phyloP scores from a whole-genome alignment of 257 asterid genomes.

The Phtheirospermum japonicum region DNA sequence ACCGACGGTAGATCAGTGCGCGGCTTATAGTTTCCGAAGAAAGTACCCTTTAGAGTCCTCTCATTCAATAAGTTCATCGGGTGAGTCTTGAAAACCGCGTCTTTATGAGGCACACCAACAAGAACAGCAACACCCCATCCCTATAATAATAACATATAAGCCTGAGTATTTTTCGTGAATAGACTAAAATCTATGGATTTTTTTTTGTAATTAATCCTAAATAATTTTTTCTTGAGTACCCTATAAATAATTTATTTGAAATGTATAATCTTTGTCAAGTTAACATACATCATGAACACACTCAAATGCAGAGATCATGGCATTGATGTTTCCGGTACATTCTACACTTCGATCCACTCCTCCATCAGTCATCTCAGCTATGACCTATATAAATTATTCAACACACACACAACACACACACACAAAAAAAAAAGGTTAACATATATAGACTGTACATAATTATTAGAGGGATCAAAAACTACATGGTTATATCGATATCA shows the following conservation, averaged over 20 bases:
- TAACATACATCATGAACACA: conserved; percentile 75
- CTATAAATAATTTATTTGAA: too few relatives aligned
- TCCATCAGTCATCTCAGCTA: conserved; percentile 67
- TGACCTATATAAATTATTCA: conserved; percentile 36
- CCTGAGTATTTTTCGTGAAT: too few relatives aligned
- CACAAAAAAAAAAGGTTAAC: background rate
- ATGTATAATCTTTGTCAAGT: too few relatives aligned
- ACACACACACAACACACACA: too few relatives aligned
- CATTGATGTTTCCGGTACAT: conserved; percentile 66
- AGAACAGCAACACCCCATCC: conserved; percentile 91
- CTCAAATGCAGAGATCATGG: conserved; percentile 86
- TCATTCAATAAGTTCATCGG: conserved; percentile 62
- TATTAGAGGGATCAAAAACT: background rate
- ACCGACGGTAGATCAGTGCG: conserved; percentile 58
- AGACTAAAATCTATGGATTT: too few relatives aligned
- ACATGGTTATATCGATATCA: background rate
- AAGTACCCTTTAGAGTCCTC: conserved; percentile 73
- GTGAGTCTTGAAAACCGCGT: conserved; percentile 54
- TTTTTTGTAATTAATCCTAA: background rate
- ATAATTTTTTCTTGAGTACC: too few relatives aligned
- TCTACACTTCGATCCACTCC: conserved; percentile 83
- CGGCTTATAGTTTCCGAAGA: conserved; percentile 76
- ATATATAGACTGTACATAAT: background rate
- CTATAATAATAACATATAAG: conserved; percentile 22
- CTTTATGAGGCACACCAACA: conserved; percentile 71